Conservation (phyloP, 164 flowering plant species). For the Aristolochia californica region DNA sequence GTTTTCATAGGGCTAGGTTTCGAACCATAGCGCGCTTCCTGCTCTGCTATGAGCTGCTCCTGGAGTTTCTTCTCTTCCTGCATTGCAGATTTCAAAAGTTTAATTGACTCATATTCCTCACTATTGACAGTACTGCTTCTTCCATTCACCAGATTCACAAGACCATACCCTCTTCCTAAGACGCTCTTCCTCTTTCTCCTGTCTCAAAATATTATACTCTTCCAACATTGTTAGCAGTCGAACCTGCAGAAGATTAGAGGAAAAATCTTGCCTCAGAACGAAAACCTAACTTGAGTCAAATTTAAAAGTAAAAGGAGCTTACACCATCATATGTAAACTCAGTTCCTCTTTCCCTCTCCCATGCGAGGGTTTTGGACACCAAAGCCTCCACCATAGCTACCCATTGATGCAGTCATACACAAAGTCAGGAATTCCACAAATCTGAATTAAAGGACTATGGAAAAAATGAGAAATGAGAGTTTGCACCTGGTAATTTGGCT, state of each 20-base stretch:
- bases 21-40: neutral
- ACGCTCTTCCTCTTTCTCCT: constrained; percentile 82
- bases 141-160: no score
- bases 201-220: constrained; percentile 50
- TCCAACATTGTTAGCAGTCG: constrained; percentile 81
- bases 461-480: neutral
- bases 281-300: neutral
- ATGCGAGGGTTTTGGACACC: constrained; percentile 33
- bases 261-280: neutral
- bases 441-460: neutral
- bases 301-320: constrained; percentile 13
- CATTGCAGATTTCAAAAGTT: neutral
- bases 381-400: constrained; percentile 60
- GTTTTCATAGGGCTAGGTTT: constrained; percentile 3
- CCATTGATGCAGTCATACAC: constrained; percentile 4
- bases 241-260: constrained; percentile 23
- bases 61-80: constrained; percentile 88
- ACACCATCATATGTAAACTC: constrained; percentile 66
- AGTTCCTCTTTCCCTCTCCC: constrained; percentile 53
- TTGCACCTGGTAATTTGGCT: constrained; percentile 53
- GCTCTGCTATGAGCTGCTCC: constrained; percentile 2
- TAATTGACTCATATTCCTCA: no score
- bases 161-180: constrained; percentile 59
- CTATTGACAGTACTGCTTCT: neutral
- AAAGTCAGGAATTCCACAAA: neutral